Conservation (phyloP, 495 filamentous ascomycete genomes). For the Hypomontagnella monticulosa region DNA sequence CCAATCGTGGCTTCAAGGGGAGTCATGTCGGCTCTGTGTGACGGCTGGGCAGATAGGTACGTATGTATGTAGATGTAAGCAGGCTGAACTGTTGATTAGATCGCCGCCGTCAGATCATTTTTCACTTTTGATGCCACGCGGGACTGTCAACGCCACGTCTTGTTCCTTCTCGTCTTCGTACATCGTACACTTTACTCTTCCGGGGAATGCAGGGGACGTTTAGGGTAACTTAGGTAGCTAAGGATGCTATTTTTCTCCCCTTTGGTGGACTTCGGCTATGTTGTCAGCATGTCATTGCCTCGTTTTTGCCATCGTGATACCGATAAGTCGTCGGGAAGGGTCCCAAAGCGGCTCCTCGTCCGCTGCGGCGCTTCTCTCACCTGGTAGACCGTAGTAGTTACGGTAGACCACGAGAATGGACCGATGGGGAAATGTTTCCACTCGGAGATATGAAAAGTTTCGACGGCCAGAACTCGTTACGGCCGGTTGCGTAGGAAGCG, state of each 20-base stretch:
- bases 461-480: conserved; percentile 13
- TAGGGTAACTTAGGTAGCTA: no score
- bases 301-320: conserved; percentile 14
- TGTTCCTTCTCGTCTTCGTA: neutral
- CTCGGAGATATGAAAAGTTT: conserved; percentile 33
- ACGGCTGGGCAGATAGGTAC: conserved; percentile 24
- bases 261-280: neutral
- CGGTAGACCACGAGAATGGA: neutral
- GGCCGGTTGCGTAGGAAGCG: conserved; percentile 6
- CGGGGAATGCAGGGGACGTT: no score
- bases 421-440: conserved; percentile 26
- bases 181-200: neutral
- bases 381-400: neutral
- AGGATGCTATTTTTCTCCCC: neutral
- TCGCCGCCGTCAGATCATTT: conserved; percentile 31
- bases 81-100: conserved; percentile 21
- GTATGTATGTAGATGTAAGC: conserved; percentile 2
- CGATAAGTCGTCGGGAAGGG: conserved; percentile 8
- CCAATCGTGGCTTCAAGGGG: conserved; percentile 13
- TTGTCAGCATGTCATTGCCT: neutral
- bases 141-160: conserved; percentile 6
- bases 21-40: conserved; percentile 19
- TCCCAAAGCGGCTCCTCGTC: conserved; percentile 24
- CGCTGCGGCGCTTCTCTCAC: conserved; percentile 8
- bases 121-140: conserved; percentile 26